Evolutionary conservation across 371 early-diverging fungal species (phyloP).

Genomic region (Mucor irregularis): DNA sequence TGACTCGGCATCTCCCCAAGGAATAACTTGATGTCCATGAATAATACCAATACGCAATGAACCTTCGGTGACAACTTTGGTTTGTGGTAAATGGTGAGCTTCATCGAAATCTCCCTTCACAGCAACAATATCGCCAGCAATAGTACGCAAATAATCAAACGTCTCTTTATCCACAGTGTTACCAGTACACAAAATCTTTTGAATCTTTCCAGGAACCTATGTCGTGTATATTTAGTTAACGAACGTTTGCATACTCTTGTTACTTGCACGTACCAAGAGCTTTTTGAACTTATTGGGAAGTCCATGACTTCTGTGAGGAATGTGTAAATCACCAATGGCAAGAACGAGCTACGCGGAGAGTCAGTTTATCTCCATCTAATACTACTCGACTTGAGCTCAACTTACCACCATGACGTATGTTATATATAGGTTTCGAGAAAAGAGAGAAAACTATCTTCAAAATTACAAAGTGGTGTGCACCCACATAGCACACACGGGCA

Average conservation of each 20-base stretch:
- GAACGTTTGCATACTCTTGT: too few relatives aligned
- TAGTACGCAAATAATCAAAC: constrained; percentile 82
- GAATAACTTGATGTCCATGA: constrained; percentile 90
- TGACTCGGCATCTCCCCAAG: constrained; percentile 84
- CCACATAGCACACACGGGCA: too few relatives aligned
- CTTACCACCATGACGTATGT: too few relatives aligned
- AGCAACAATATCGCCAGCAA: constrained; percentile 76
- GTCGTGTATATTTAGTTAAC: background rate
- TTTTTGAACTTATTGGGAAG: constrained; percentile 90
- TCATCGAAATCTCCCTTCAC: constrained; percentile 91
- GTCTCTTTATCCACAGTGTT: constrained; percentile 83
- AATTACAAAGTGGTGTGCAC: too few relatives aligned
- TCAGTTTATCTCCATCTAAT: too few relatives aligned
- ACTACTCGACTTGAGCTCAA: too few relatives aligned
- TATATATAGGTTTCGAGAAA: too few relatives aligned
- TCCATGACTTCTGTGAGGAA: constrained; percentile 87
- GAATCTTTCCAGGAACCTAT: constrained; percentile 92
- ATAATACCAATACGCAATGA: constrained; percentile 79
- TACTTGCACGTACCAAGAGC: constrained; percentile 71
- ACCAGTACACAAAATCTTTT: constrained; percentile 92
- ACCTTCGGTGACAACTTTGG: constrained; percentile 76
- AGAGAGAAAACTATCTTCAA: too few relatives aligned
- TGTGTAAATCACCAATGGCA: constrained; percentile 92
- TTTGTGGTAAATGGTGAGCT: constrained; percentile 54
- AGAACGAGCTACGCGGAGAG: constrained; percentile 87